phyloP scores from a whole-genome alignment of 164 flowering plant species.

The Vitis labrusca region DNA sequence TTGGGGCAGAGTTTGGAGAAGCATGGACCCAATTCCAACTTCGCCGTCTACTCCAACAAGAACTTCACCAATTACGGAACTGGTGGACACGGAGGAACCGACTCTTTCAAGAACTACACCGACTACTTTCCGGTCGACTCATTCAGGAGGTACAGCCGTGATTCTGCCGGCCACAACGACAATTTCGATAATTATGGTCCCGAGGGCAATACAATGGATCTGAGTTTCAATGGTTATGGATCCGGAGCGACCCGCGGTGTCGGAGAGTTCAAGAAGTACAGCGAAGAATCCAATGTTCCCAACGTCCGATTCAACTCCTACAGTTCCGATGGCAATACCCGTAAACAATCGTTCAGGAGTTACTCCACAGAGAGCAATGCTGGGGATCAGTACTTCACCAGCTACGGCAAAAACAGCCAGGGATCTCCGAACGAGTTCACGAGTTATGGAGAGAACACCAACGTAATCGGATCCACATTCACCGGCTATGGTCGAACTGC shows the following conservation, averaged over 20 bases:
- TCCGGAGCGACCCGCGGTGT: constrained; percentile 43
- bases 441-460: constrained; percentile 43
- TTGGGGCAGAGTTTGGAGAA: constrained; percentile 44
- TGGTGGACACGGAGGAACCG: constrained; percentile 21
- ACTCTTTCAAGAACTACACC: constrained; percentile 43
- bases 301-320: no score
- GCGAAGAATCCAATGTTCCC: no score
- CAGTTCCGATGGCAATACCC: no score
- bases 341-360: not conserved
- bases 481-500: constrained; percentile 37
- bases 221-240: constrained; percentile 42
- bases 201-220: constrained; percentile 33
- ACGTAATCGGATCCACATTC: constrained; percentile 56
- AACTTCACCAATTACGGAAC: constrained; percentile 81
- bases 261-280: constrained; percentile 33
- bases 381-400: no score
- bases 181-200: constrained; percentile 27
- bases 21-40: constrained; percentile 38
- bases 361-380: constrained; percentile 21
- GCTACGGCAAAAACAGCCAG: constrained; percentile 40
- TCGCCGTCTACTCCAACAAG: constrained; percentile 35
- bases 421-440: constrained; percentile 40
- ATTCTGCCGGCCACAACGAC: constrained; percentile 30
- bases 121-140: constrained; percentile 29
- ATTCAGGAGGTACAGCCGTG: constrained; percentile 44